Percentiles rank a stretch among this genome's conserved stretches.
Conservation (phyloP, 768 basidiomycete species). For the Leccinum olivaceopallidum region DNA sequence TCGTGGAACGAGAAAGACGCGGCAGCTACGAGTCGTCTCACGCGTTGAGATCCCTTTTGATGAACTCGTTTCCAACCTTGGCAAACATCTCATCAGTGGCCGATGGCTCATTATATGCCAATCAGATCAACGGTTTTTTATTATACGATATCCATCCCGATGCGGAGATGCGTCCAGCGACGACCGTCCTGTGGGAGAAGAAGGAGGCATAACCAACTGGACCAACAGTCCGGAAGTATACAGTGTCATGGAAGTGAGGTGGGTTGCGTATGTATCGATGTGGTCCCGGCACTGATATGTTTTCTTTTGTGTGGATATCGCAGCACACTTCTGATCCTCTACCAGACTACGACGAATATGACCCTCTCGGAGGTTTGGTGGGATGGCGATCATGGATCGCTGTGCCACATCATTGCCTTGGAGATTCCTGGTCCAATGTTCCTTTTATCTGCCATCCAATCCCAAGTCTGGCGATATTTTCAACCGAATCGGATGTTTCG, state of each 20-base stretch:
- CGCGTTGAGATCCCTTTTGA: neutral
- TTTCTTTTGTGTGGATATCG: neutral
- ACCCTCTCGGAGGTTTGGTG: no score
- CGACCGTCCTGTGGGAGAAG: neutral
- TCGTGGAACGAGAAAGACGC: neutral
- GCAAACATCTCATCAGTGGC: neutral
- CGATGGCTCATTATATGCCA: conserved; percentile 6
- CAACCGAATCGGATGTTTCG: no score
- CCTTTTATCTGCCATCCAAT: no score
- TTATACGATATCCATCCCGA: neutral
- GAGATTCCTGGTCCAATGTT: neutral
- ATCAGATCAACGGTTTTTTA: neutral
- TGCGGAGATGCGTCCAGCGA: neutral
- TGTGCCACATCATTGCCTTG: neutral
- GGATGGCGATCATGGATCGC: no score
- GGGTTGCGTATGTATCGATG: neutral
- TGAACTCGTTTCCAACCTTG: neutral
- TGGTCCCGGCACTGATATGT: neutral
- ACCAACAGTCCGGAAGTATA: neutral
- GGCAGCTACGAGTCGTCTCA: neutral
- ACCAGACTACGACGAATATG: neutral
- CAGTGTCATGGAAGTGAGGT: neutral
- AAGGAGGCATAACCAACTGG: neutral
- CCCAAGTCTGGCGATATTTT: no score
- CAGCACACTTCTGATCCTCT: neutral